Evolutionary conservation across 106 monocot genomes (phyloP).

Genomic region (Acorus gramineus): DNA sequence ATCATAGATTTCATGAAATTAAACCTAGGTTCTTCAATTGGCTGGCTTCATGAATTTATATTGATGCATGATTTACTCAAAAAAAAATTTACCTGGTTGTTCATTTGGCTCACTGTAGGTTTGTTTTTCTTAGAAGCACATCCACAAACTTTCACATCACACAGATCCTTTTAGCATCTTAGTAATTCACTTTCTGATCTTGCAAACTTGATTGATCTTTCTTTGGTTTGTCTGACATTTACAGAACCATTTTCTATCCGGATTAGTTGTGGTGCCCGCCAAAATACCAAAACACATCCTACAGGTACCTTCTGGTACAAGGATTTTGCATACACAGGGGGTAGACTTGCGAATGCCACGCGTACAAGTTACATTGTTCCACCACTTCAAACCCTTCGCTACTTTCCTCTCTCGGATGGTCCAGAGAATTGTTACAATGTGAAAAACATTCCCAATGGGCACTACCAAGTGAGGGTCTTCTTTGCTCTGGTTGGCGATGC

Average conservation of each 20-base stretch:
- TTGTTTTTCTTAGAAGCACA: too few relatives aligned
- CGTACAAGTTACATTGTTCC: conserved; percentile 48
- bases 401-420: conserved; percentile 92
- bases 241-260: conserved; percentile 79
- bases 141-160: too few relatives aligned
- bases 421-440: conserved; percentile 92
- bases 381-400: conserved; percentile 75
- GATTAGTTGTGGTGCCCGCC: conserved; percentile 81
- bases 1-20: too few relatives aligned
- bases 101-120: too few relatives aligned
- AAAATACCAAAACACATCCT: conserved; percentile 42
- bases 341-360: conserved; percentile 57
- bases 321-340: conserved; percentile 90
- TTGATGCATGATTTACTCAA: too few relatives aligned
- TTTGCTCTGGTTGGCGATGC: conserved; percentile 55
- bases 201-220: too few relatives aligned
- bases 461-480: conserved; percentile 64
- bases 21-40: too few relatives aligned
- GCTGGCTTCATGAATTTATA: too few relatives aligned
- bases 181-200: too few relatives aligned
- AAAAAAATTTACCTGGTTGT: too few relatives aligned
- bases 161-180: too few relatives aligned
- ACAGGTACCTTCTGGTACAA: conserved; percentile 68
- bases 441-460: conserved; percentile 53
- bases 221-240: background rate